Percentiles rank a stretch among this genome's conserved stretches.
phyloP scores from a whole-genome alignment of 2,329 filamentous ascomycete species.

The Neopestalotiopsis sp. region DNA sequence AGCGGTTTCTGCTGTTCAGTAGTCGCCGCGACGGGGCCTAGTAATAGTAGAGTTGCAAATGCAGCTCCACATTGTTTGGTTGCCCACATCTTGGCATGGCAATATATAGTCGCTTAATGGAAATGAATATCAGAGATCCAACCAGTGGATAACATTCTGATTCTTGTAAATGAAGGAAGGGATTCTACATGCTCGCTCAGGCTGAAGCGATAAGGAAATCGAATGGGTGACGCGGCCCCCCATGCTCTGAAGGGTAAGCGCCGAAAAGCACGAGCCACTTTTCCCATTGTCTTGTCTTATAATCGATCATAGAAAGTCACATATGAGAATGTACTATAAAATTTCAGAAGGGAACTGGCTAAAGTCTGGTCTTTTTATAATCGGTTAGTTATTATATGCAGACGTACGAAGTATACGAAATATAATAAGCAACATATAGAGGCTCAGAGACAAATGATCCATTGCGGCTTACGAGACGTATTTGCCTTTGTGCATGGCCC shows the following conservation, averaged over 20 bases:
- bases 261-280: constrained; percentile 5
- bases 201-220: neutral
- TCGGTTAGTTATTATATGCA: too few species aligned
- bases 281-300: neutral
- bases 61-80: constrained; percentile 2
- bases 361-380: too few species aligned
- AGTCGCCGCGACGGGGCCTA: neutral
- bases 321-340: too few species aligned
- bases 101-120: neutral
- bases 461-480: too few species aligned
- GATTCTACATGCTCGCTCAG: neutral
- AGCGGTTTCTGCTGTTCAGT: constrained; percentile 9
- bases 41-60: constrained; percentile 6
- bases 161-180: neutral
- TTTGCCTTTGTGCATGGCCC: too few species aligned
- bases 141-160: neutral
- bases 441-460: too few species aligned
- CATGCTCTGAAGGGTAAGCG: neutral
- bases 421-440: too few species aligned
- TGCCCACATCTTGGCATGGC: constrained; percentile 9
- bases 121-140: neutral
- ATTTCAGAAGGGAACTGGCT: too few species aligned
- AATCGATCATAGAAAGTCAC: neutral
- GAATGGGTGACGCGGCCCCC: constrained; percentile 12
- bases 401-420: too few species aligned